Evolutionary conservation across 1,284 basidiomycete species (phyloP), one percentile per base, ranked within the genome.

Genomic region (Sutorius eximius): DNA sequence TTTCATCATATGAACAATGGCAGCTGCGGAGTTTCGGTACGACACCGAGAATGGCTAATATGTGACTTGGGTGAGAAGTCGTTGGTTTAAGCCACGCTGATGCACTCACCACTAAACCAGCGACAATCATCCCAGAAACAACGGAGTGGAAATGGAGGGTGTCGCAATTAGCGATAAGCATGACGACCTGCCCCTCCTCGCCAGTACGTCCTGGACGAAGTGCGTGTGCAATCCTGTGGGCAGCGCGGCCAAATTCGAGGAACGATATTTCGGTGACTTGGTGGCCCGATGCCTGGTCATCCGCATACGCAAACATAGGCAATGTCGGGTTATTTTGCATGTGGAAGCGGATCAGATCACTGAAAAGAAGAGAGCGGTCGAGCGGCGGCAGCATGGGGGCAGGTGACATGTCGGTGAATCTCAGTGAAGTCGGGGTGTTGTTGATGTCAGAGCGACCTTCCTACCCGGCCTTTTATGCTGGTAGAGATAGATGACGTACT

Each of bases 11-110:
- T 67, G 48, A 1, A 59, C 49, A 30, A 73, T 53, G 12, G 66
- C 71, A 12, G 54, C 61, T 8, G 66, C 55, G 1, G 71, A 61
- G 37, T 73, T 73, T 18, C 71, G 57, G 3, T 58, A 59, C 0
- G 71, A 73, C 5, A 73, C 70, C 0, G 62, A 56, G 45, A 72
- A 72, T 2, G 72, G 66, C 71, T 72, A 34, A 30, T 2, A 37
- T 12, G n/a, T 1, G 34, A 37, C 24, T 16, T 11, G 27, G 16
- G 18, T 29, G 5, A 34, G 33, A 29, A 34, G 2, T 9, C 12
- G 9, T 3, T 20, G 24, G 29, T 10, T 16, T 5, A 20, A 51
- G 22, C 15, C 18, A 33, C 15, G 3, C 12, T 27, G 32, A 12
- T 0, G 20, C 11, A 56, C 63, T 41, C 38, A 71, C 70, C 22